phyloP scores from a whole-genome alignment of 805 yeast genomes.

The Nakazawaea ishiwadae region DNA sequence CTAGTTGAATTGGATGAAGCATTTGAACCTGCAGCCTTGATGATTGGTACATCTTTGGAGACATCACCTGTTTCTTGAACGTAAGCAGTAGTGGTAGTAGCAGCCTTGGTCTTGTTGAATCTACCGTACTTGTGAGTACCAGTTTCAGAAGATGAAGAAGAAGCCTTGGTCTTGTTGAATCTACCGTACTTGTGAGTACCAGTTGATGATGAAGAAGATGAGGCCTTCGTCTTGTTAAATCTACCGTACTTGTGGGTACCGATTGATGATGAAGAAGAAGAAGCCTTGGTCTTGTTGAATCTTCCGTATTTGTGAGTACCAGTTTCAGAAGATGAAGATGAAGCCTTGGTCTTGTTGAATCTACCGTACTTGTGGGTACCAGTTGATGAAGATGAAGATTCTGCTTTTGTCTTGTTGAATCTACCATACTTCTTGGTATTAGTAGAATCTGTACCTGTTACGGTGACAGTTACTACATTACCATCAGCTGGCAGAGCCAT shows the following conservation, averaged over 20 bases:
- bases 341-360: slow-evolving; percentile 39
- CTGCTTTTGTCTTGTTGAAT: slow-evolving; percentile 41
- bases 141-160: slow-evolving; percentile 24
- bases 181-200: slow-evolving; percentile 55
- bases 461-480: slow-evolving; percentile 15
- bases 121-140: slow-evolving; percentile 43
- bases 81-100: slow-evolving; percentile 32
- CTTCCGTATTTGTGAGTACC: slow-evolving; percentile 55
- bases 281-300: slow-evolving; percentile 41
- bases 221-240: slow-evolving; percentile 41
- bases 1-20: slow-evolving; percentile 17
- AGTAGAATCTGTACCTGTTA: slow-evolving; percentile 38
- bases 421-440: slow-evolving; percentile 54
- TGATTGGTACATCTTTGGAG: slow-evolving; percentile 8
- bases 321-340: slow-evolving; percentile 30
- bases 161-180: slow-evolving; percentile 42
- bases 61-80: slow-evolving; percentile 17
- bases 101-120: slow-evolving; percentile 39
- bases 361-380: slow-evolving; percentile 55
- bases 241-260: slow-evolving; percentile 43
- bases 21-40: slow-evolving; percentile 19
- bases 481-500: slow-evolving; percentile 3
- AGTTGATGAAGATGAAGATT: slow-evolving; percentile 29
- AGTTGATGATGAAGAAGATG: slow-evolving; percentile 28
- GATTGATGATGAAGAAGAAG: slow-evolving; percentile 25